These are phyloP conservation scores for Fragaria vesca DNA, from an alignment of 306 rosid species.

Conservation along the genomic window DNA sequence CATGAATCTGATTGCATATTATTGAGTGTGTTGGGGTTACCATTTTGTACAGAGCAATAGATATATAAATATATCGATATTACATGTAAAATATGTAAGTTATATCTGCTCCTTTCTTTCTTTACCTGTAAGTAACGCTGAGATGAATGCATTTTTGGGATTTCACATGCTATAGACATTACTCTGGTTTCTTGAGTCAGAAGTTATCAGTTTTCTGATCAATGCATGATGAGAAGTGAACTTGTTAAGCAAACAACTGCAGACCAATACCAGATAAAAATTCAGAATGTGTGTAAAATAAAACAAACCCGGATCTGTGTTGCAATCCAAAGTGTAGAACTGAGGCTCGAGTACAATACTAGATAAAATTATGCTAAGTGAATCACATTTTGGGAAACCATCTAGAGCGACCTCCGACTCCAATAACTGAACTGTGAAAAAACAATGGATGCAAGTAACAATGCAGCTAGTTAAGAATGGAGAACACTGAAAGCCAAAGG, in stretches of 20 bases:
- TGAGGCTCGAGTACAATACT: not conserved
- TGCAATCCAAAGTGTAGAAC: not conserved
- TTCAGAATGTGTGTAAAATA: not conserved
- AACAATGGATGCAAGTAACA: not conserved
- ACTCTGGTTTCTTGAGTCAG: not conserved
- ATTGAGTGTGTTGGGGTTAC: conserved; percentile 30
- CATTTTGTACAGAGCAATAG: conserved; percentile 46
- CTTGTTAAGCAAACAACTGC: conserved; percentile 5
- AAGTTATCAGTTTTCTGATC: not conserved
- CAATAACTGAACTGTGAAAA: not conserved
- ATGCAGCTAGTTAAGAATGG: not conserved
- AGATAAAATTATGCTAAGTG: not conserved
- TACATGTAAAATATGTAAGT: conserved; percentile 20
- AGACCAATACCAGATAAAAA: not conserved
- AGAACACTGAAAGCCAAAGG: not conserved
- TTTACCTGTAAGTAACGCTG: conserved; percentile 20
- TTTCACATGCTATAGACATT: not conserved
- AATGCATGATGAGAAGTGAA: not conserved
- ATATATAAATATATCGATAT: not conserved
- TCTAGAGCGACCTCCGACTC: not conserved
- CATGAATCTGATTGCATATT: conserved; percentile 32
- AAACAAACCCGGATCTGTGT: not conserved
- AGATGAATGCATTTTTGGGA: conserved; percentile 4
- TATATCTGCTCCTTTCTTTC: conserved; percentile 9
- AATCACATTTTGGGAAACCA: too few relatives aligned